These are phyloP conservation scores for Otatea glauca DNA, from an alignment of 176 grass and related monocot species.

Conservation along the genomic window DNA sequence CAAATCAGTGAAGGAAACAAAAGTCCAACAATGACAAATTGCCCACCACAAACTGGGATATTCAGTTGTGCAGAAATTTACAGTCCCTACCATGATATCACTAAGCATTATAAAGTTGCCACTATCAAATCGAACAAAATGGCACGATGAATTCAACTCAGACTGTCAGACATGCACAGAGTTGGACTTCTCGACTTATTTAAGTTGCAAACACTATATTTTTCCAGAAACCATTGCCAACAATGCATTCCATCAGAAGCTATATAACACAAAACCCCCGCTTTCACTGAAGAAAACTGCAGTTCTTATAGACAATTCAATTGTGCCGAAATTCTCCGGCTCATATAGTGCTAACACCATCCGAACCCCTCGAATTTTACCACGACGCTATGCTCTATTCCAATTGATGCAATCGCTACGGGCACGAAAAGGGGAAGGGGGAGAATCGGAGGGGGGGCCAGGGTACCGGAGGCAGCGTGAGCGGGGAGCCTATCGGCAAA, in stretches of 20 bases:
- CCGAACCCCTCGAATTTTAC: not conserved
- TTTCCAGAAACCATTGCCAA: not conserved
- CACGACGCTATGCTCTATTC: not conserved
- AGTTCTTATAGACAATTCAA: not conserved
- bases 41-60: not conserved
- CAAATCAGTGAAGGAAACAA: constrained; percentile 11
- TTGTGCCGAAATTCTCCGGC: not conserved
- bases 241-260: constrained; percentile 12
- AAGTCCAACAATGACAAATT: not conserved
- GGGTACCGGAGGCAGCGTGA: constrained; percentile 45
- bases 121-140: constrained; percentile 4
- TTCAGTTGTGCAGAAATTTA: not conserved
- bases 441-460: constrained; percentile 38
- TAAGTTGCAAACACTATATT: not conserved
- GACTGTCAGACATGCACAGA: not conserved
- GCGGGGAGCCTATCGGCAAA: constrained; percentile 64
- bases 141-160: not conserved
- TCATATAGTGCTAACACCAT: not conserved
- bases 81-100: not conserved
- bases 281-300: constrained; percentile 9
- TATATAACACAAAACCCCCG: not conserved
- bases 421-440: not conserved
- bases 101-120: not conserved
- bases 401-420: not conserved
- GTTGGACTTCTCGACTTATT: not conserved